Evolutionary conservation across 2,329 filamentous ascomycete species (phyloP).

Genomic region (Aspergillus quadrilineatus): DNA sequence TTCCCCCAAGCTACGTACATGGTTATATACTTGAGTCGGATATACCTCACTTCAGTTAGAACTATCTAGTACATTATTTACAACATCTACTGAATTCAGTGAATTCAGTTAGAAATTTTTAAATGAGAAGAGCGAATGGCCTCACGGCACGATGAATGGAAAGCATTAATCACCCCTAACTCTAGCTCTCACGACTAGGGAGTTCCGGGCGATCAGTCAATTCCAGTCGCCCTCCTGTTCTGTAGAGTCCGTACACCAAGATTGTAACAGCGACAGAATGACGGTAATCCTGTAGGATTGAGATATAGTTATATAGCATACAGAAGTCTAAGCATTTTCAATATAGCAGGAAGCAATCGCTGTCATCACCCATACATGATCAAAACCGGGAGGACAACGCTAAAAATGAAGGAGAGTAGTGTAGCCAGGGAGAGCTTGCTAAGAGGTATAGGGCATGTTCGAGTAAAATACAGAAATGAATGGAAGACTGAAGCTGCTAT

Average conservation of each 20-base stretch:
- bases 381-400: conserved; percentile 17
- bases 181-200: background rate
- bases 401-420: background rate
- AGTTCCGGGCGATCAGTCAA: too few species aligned
- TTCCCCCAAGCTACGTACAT: conserved; percentile 1
- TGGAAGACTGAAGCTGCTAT: background rate
- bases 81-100: conserved; percentile 4
- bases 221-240: too few species aligned
- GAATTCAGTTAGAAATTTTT: conserved; percentile 1
- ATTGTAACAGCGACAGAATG: too few species aligned
- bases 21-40: conserved; percentile 13
- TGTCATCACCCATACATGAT: conserved; percentile 28
- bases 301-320: background rate
- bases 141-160: conserved; percentile 1
- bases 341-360: conserved; percentile 21
- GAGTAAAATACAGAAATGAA: background rate
- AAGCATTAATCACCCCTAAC: background rate
- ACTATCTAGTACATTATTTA: background rate
- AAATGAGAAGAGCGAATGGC: background rate
- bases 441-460: background rate
- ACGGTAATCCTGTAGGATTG: too few species aligned
- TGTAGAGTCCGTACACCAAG: too few species aligned
- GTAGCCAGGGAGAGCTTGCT: background rate
- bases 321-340: background rate
- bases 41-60: conserved; percentile 14